Base-by-base conservation (phyloP, 192 early-diverging fungal species). In the Coemansia sp. region DNA sequence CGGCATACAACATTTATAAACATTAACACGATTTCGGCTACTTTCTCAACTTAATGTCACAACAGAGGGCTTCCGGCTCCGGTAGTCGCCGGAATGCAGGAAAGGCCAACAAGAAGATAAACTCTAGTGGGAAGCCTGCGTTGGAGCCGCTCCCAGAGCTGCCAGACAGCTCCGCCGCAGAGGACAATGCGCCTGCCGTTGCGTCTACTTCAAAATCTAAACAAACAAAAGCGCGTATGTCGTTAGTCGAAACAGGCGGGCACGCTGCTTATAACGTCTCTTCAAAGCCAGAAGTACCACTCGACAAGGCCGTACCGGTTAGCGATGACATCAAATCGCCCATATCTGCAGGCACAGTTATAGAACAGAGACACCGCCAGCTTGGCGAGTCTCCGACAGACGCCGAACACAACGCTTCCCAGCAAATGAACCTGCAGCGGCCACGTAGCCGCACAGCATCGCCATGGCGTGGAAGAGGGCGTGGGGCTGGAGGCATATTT, bases 141-240 rank as follows among this genome's bases (percentile, higher is more conserved):
- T 71, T 76, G 13, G 79, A 81, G 62, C 68, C 79, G 1, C 69
- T 81, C 16, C 79, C 79, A 10, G 79, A 76, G 47, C 67, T 81
- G 10, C 57, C 71, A 15, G 58, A 47, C 15, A 51, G 61, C 66
- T 58, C 56, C 6, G 56, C 56, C 6, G 39, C 56, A 58, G 56
- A 58, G 39, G 56, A 58, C 2, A 58, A 37, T 9, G 37, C 39
- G 22, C 56, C 9, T 5, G 12, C 12, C 13, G 65, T 57, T 55
- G 65, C 65, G 54, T 47, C 65, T 58, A 46, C 36, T 37, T 41
- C 8, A 52, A 46, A 54, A 40, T 8, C 41, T 41, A 52, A 52
- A 22, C 49, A 58, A 40, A 16, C 36, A 40, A 37, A 39, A 58
- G 6, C 56, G 7, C 56, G 32, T 36, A 8, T 36, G 39, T 58